Conservation (phyloP, 345 rosid species). For the Acer campestre region DNA sequence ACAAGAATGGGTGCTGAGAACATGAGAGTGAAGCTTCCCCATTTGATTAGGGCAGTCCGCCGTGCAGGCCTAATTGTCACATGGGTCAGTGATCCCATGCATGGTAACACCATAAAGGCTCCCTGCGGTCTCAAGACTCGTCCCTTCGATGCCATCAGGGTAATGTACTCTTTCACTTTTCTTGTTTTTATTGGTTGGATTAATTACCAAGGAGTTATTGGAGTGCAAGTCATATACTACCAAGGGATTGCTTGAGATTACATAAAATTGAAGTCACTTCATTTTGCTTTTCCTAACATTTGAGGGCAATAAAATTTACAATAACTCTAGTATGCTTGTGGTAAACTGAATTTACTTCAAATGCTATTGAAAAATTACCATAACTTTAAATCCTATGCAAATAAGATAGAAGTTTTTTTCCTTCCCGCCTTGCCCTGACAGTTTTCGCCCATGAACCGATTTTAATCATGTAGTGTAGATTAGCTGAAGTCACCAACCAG, state of each 20-base stretch:
- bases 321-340: neutral
- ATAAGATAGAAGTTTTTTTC: neutral
- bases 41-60: conserved; percentile 79
- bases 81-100: conserved; percentile 98
- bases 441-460: neutral
- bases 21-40: conserved; percentile 94
- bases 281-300: neutral
- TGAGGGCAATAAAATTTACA: neutral
- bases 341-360: neutral
- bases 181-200: neutral
- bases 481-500: conserved; percentile 3
- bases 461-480: neutral
- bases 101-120: conserved; percentile 95
- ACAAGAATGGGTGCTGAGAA: conserved; percentile 96
- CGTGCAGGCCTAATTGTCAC: conserved; percentile 83
- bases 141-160: conserved; percentile 87
- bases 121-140: conserved; percentile 97
- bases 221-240: neutral
- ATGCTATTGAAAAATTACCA: neutral
- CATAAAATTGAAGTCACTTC: conserved; percentile 5
- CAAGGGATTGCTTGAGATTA: neutral
- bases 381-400: neutral
- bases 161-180: conserved; percentile 24
- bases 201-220: neutral
- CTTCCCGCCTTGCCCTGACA: neutral